Percentiles rank a stretch among this genome's conserved stretches.
Evolutionary conservation across 2,329 filamentous ascomycete genomes (phyloP).

Genomic region (Lecanicillium sp.): DNA sequence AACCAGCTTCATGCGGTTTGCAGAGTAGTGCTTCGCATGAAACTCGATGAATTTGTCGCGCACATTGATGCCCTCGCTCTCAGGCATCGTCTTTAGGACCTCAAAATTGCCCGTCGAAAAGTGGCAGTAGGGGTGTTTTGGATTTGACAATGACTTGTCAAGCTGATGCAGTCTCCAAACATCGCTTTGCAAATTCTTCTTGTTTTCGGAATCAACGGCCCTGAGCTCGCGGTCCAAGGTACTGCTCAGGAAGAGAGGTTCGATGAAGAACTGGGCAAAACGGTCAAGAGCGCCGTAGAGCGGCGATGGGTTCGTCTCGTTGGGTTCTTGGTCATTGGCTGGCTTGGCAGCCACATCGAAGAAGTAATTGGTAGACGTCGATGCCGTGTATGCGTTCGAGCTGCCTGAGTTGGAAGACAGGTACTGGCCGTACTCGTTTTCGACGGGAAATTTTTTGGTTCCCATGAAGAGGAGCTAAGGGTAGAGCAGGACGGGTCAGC

Average conservation of each 20-base stretch:
- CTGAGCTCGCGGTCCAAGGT: constrained; percentile 80
- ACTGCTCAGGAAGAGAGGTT: constrained; percentile 75
- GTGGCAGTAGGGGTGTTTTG: constrained; percentile 79
- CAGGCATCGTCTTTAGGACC: constrained; percentile 74
- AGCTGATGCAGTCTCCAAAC: constrained; percentile 82
- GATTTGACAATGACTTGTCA: constrained; percentile 80
- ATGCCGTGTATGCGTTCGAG: constrained; percentile 90
- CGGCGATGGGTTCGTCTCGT: constrained; percentile 47
- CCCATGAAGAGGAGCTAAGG: constrained; percentile 91
- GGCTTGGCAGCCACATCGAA: constrained; percentile 87
- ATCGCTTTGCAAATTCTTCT: constrained; percentile 93
- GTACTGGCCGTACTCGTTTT: constrained; percentile 94
- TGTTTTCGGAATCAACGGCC: constrained; percentile 92
- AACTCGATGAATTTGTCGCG: constrained; percentile 90
- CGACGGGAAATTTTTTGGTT: constrained; percentile 91
- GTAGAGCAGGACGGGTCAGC: no score
- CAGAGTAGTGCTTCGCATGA: constrained; percentile 81
- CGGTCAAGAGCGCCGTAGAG: constrained; percentile 78
- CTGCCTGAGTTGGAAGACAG: constrained; percentile 81
- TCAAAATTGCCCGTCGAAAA: constrained; percentile 88
- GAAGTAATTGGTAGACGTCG: constrained; percentile 94
- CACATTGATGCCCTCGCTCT: constrained; percentile 73
- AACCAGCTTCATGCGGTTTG: constrained; percentile 88
- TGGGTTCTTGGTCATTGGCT: constrained; percentile 48
- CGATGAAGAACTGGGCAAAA: constrained; percentile 90